Conservation (phyloP, 2,329 filamentous ascomycete species). For the Calonectria crousiana region DNA sequence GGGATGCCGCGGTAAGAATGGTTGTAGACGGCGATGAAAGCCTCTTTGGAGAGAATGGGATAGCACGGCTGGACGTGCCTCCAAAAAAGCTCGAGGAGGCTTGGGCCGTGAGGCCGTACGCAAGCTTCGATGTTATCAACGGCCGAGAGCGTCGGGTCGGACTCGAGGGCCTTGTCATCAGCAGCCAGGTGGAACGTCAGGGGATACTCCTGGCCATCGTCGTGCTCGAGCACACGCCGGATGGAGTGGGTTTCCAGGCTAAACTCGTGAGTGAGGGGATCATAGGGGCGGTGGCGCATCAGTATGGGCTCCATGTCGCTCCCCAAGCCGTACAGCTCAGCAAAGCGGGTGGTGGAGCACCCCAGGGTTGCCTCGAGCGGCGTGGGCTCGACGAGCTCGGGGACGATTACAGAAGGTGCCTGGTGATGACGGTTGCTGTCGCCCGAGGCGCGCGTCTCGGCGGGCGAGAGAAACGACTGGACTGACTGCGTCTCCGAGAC, state of each 20-base stretch:
- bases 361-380: slow-evolving; percentile 42
- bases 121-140: slow-evolving; percentile 66
- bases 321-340: slow-evolving; percentile 49
- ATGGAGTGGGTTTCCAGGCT: slow-evolving; percentile 73
- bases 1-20: slow-evolving; percentile 65
- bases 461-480: slow-evolving; percentile 41
- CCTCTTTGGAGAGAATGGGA: slow-evolving; percentile 65
- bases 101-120: slow-evolving; percentile 69
- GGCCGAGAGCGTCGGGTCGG: slow-evolving; percentile 39
- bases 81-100: slow-evolving; percentile 73
- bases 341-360: slow-evolving; percentile 41
- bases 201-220: slow-evolving; percentile 49
- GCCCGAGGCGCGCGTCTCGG: slow-evolving; percentile 41
- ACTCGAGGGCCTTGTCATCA: slow-evolving; percentile 46
- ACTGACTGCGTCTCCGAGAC: slow-evolving; percentile 38
- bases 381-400: slow-evolving; percentile 26
- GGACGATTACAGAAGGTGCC: slow-evolving; percentile 33
- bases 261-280: slow-evolving; percentile 52
- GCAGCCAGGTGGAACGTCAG: slow-evolving; percentile 49
- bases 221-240: slow-evolving; percentile 66
- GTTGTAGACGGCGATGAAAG: slow-evolving; percentile 65
- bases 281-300: slow-evolving; percentile 62
- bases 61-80: slow-evolving; percentile 66
- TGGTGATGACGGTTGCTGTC: slow-evolving; percentile 34
- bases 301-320: slow-evolving; percentile 51